Percentiles rank a stretch among this genome's conserved stretches.
Conservation (phyloP, 2,329 filamentous ascomycete species). For the Colletotrichum truncatum region DNA sequence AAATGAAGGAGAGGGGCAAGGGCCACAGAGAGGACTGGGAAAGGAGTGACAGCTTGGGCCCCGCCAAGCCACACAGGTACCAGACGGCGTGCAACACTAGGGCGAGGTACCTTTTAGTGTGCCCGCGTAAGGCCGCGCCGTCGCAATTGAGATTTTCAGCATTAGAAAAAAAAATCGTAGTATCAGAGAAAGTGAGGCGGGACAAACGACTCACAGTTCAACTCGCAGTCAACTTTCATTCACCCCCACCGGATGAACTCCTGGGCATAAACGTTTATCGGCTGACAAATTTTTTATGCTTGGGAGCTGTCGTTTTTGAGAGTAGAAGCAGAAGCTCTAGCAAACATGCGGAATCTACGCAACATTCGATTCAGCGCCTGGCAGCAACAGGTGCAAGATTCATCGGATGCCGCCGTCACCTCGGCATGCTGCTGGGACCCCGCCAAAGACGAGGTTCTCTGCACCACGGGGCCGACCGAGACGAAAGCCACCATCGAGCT, state of each 20-base stretch:
- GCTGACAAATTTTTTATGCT: constrained; percentile 2
- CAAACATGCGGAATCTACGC: constrained; percentile 84
- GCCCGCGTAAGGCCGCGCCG: not conserved
- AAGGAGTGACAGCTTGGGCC: constrained; percentile 7
- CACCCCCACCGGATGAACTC: not conserved
- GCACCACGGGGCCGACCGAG: constrained; percentile 82
- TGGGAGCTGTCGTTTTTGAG: not conserved
- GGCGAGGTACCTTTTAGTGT: not conserved
- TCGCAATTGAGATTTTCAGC: constrained; percentile 6
- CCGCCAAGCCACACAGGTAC: constrained; percentile 21
- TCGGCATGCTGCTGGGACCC: constrained; percentile 89
- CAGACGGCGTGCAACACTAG: constrained; percentile 4
- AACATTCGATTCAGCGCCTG: constrained; percentile 77
- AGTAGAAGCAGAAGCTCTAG: not conserved
- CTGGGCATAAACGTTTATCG: not conserved
- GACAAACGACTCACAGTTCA: constrained; percentile 14
- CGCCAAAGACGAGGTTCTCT: constrained; percentile 79
- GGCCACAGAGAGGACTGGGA: not conserved
- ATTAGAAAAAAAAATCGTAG: constrained; percentile 3
- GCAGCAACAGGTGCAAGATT: constrained; percentile 1
- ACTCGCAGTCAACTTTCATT: not conserved
- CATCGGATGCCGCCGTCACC: constrained; percentile 46
- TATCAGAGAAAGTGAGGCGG: not conserved
- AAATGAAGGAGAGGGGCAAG: not conserved
- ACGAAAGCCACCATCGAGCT: constrained; percentile 79